These are phyloP conservation scores for Aspergillus conjunctus DNA, from an alignment of 495 filamentous ascomycete species.

Conservation along the genomic window DNA sequence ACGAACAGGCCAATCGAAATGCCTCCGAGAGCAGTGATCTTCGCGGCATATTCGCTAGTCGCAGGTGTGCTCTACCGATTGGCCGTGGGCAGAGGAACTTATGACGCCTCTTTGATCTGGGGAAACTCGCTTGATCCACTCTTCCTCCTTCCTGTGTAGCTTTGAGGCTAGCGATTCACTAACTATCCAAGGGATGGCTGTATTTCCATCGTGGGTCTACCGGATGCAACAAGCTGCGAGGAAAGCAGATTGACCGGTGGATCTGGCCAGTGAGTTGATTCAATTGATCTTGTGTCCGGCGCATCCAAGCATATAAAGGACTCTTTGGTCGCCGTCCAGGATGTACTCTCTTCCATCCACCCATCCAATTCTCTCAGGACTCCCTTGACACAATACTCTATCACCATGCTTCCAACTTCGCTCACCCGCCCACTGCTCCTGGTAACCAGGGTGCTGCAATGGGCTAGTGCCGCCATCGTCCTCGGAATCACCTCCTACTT, in stretches of 20 bases:
- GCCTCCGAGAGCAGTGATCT: not conserved
- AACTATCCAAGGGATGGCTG: not conserved
- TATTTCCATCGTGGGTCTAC: not conserved
- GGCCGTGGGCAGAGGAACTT: slow-evolving; percentile 35
- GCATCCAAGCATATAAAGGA: slow-evolving; percentile 18
- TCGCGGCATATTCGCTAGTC: not conserved
- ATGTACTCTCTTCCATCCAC: not conserved
- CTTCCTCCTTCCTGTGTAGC: not conserved
- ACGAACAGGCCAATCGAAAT: too few species aligned
- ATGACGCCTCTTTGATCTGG: slow-evolving; percentile 36
- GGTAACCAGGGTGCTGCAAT: slow-evolving; percentile 42
- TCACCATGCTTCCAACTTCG: slow-evolving; percentile 37
- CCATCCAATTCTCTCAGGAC: not conserved
- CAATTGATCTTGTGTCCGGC: slow-evolving; percentile 9
- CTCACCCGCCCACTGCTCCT: slow-evolving; percentile 43
- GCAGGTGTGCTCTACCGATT: slow-evolving; percentile 6
- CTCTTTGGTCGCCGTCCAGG: slow-evolving; percentile 7
- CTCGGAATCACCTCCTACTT: slow-evolving; percentile 61
- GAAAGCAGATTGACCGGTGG: slow-evolving; percentile 13
- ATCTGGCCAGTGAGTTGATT: slow-evolving; percentile 10
- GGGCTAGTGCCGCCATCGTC: slow-evolving; percentile 61
- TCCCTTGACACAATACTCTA: not conserved
- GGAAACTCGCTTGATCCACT: slow-evolving; percentile 17
- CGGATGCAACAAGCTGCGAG: not conserved
- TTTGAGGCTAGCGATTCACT: not conserved